Evolutionary conservation across 1,139 yeast genomes (phyloP).

Genomic region (Candida pseudoviswanathii): DNA sequence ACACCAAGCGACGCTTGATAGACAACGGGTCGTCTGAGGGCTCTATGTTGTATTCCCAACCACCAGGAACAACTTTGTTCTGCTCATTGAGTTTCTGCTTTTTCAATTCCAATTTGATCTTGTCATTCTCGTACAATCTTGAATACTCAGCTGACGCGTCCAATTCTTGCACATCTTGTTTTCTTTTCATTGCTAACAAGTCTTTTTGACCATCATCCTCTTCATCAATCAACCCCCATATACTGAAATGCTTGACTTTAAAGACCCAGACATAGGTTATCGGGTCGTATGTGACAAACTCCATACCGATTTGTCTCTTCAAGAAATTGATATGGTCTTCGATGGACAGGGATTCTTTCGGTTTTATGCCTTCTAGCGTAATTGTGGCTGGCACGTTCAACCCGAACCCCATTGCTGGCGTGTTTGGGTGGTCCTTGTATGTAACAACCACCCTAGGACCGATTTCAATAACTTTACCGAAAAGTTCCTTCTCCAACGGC

Average conservation of each 20-base stretch:
- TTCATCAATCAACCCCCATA: constrained; percentile 86
- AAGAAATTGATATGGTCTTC: constrained; percentile 50
- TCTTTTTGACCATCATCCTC: constrained; percentile 58
- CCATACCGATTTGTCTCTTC: constrained; percentile 61
- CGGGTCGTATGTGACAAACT: constrained; percentile 79
- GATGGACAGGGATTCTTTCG: constrained; percentile 32
- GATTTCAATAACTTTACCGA: constrained; percentile 63
- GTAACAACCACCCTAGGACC: constrained; percentile 63
- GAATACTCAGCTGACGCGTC: constrained; percentile 30
- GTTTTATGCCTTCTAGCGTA: constrained; percentile 67
- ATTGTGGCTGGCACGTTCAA: constrained; percentile 85
- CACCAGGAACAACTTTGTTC: constrained; percentile 41
- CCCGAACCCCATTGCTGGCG: constrained; percentile 72
- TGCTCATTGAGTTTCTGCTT: constrained; percentile 34
- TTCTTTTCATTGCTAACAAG: constrained; percentile 28
- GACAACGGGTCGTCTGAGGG: constrained; percentile 24
- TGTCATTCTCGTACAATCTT: constrained; percentile 30
- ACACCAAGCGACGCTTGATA: constrained; percentile 28
- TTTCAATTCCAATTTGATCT: constrained; percentile 34
- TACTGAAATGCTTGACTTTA: constrained; percentile 86
- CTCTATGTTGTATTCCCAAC: constrained; percentile 26
- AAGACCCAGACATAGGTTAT: constrained; percentile 78
- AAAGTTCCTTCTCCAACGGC: constrained; percentile 36
- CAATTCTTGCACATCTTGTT: constrained; percentile 31
- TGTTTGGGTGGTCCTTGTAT: constrained; percentile 55